These are phyloP conservation scores for Epicoccum nigrum DNA, from an alignment of 2,329 filamentous ascomycete genomes.

Conservation along the genomic window DNA sequence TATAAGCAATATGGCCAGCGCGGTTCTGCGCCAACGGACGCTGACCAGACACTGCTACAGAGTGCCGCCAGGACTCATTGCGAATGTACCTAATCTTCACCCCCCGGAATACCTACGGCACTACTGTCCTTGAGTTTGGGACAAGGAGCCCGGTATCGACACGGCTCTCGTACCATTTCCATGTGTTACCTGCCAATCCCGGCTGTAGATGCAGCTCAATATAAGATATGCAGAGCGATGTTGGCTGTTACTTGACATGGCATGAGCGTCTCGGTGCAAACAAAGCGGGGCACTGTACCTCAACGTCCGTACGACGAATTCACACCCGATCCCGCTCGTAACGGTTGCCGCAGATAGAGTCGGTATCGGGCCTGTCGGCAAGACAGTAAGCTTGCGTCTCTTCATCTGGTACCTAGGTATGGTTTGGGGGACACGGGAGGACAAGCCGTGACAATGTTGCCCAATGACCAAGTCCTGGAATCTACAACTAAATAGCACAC, in stretches of 20 bases:
- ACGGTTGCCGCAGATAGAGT: slow-evolving; percentile 13
- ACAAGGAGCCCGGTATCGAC: background rate
- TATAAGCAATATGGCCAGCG: slow-evolving; percentile 5
- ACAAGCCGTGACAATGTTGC: background rate
- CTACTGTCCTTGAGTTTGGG: background rate
- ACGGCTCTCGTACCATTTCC: background rate
- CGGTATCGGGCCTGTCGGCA: background rate
- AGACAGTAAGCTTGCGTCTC: background rate
- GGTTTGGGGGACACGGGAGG: background rate
- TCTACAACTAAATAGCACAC: background rate
- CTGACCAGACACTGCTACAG: background rate
- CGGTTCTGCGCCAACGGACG: background rate
- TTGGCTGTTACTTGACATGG: background rate
- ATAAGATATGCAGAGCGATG: background rate
- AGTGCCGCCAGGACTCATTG: background rate
- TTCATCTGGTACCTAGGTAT: background rate
- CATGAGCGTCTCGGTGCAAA: background rate
- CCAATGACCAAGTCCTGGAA: background rate
- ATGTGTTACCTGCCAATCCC: slow-evolving; percentile 7
- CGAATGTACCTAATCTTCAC: background rate
- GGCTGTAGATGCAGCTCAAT: slow-evolving; percentile 9
- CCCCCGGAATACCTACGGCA: background rate
- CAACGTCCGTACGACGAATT: background rate
- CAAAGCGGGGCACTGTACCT: slow-evolving; percentile 3
- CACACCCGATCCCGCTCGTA: slow-evolving; percentile 4